These are phyloP conservation scores for Cutaneotrichosporon curvatum DNA, from an alignment of 1,284 basidiomycete species.

Conservation along the genomic window DNA sequence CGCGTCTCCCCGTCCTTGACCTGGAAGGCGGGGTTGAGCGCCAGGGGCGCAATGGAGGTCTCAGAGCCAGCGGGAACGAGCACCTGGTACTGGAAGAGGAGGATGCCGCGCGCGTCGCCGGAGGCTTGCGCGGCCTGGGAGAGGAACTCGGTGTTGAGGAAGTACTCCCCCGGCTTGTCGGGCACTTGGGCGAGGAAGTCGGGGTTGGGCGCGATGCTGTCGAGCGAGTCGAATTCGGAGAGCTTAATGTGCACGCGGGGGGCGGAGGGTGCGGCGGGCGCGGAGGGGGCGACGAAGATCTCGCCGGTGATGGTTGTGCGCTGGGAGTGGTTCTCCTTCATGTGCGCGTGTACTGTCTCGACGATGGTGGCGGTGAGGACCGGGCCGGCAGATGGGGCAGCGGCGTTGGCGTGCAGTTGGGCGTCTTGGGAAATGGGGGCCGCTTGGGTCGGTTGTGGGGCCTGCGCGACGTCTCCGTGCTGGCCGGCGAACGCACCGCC, in stretches of 20 bases:
- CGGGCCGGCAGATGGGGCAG: too few species aligned
- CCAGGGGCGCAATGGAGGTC: conserved; percentile 42
- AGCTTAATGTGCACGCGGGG: conserved; percentile 45
- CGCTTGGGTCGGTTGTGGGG: too few species aligned
- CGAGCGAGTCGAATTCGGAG: conserved; percentile 48
- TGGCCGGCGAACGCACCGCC: too few species aligned
- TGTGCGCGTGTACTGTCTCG: conserved; percentile 51
- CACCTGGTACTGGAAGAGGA: conserved; percentile 52
- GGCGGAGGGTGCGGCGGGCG: neutral
- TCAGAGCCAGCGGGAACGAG: conserved; percentile 42
- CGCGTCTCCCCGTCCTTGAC: conserved; percentile 50
- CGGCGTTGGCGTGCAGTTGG: neutral
- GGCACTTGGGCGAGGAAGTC: conserved; percentile 46
- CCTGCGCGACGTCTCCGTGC: too few species aligned
- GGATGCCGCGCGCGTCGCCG: conserved; percentile 22
- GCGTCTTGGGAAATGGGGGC: neutral
- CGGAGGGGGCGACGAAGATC: conserved; percentile 24
- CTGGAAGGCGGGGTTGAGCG: conserved; percentile 50
- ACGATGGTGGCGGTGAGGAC: conserved; percentile 47
- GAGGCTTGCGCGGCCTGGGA: conserved; percentile 20
- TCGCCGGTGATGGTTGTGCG: conserved; percentile 42
- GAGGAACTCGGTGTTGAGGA: conserved; percentile 46
- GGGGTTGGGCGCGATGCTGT: conserved; percentile 52
- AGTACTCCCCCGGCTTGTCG: conserved; percentile 48
- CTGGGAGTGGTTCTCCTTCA: conserved; percentile 22